Evolutionary conservation across 106 monocot genomes (phyloP), one percentile per base, ranked within the genome.

Genomic region (Acorus gramineus): DNA sequence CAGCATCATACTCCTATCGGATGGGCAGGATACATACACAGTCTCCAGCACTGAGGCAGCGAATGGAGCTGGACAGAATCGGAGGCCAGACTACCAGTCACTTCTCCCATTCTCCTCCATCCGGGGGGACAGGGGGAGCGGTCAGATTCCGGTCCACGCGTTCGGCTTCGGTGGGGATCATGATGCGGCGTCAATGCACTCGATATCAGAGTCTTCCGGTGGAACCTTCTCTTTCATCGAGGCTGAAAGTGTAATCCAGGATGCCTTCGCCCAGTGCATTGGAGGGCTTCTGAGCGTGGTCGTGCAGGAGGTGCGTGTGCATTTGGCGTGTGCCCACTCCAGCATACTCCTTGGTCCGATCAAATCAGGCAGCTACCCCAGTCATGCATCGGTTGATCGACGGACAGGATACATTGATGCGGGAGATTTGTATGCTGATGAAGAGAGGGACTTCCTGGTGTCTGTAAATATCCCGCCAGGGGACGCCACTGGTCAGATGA

Each of bases 191-290:
- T 56, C 76, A 2, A 75, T 95, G 82, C 94, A 95, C 59, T 81
- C 86, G 0, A 89, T 95, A 49, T 79, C 90, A 10, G 86, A 95
- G 66, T 70, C 57, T 50, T 87, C 90, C n/a, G 80, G 90, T 13
- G 94, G 94, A 10, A 95, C 94, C 2, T 95, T 90, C 54, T 95
- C 95, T 42, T 95, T 95, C 52, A 90, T 95, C 7, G 95, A 96
- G 67, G 63, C 86, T 9, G 87, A 87, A 65, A 60, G 68, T 61
- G 85, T 71, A 44, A 87, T 96, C 28, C 95, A 90, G 66, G 90
- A 90, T 68, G 90, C 95, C 0, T 90, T 95, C 72, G 95, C 95
- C 4, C 95, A 87, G 56, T 95, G 94, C 81, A 90, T 95, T n/a
- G 94, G 94, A n/a, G 94, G 94, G 62, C 80, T 95, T 10, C 82